phyloP scores from a whole-genome alignment of 2,329 filamentous ascomycete species.

The Cladophialophora yegresii region DNA sequence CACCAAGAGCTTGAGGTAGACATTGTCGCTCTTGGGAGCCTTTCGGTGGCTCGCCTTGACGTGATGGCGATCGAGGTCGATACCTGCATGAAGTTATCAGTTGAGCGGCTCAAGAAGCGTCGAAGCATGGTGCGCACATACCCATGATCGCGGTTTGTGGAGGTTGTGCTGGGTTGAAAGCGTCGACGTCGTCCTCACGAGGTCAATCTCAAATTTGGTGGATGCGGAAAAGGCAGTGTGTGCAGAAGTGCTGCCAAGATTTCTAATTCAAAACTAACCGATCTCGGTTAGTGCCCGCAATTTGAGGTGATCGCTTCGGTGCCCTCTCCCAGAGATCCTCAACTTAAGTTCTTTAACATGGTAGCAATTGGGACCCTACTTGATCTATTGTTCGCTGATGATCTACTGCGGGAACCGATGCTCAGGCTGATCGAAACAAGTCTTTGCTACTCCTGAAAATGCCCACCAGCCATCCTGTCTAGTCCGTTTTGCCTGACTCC shows the following conservation, averaged over 20 bases:
- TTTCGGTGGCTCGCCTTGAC: slow-evolving; percentile 74
- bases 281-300: background rate
- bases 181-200: slow-evolving; percentile 29
- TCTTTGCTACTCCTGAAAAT: slow-evolving; percentile 21
- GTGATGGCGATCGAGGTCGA: slow-evolving; percentile 64
- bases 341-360: background rate
- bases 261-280: background rate
- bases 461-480: slow-evolving; percentile 22
- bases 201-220: slow-evolving; percentile 16
- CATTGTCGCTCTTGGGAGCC: slow-evolving; percentile 97
- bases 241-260: background rate
- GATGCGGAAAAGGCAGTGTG: slow-evolving; percentile 17
- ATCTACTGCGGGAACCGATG: slow-evolving; percentile 10
- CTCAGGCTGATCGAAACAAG: slow-evolving; percentile 1
- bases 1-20: slow-evolving; percentile 94
- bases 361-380: background rate
- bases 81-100: slow-evolving; percentile 45
- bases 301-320: background rate
- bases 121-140: slow-evolving; percentile 14
- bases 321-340: too few species aligned
- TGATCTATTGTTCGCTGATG: background rate
- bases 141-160: slow-evolving; percentile 36
- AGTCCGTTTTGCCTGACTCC: slow-evolving; percentile 15
- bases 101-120: background rate
- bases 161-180: slow-evolving; percentile 26